Evolutionary conservation across 1,284 basidiomycete genomes (phyloP), one percentile per base, ranked within the genome.

Genomic region (Apiotrichum gracile): DNA sequence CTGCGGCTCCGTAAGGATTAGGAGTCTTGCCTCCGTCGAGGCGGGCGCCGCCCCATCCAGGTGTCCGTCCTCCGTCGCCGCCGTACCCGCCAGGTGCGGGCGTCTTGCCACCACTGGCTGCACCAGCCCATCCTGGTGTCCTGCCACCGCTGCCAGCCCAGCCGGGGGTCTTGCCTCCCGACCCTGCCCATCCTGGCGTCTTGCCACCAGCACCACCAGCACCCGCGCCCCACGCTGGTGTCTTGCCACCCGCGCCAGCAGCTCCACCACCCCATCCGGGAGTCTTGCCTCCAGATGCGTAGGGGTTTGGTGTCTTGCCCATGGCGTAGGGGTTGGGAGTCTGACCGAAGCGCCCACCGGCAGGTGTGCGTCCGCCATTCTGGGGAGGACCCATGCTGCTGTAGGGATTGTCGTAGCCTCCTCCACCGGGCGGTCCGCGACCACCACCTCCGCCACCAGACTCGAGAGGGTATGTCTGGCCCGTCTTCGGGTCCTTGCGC

Each of bases 321-420:
- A 75, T 55, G 16, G 75, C 78, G 61, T 84, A 84, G 6, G 85
- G 84, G 64, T 86, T 88, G 0, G 86, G 86, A 8, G 86, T 89
- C 51, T 82, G 81, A 19, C 83, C 69, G 35, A 66, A 73, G 75
- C 57, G 80, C 78, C 52, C 66, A 42, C 58, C 70, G 39, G 63
- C 51, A 50, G 73, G 68, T 35, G 68, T 65, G 55, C 68, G 53
- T 54, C 78, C 58, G 33, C 58, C 47, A 31, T 47, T 47, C 43
- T 34, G 37, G 16, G 42, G 47, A 19, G 41, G 41, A 29, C 44
- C 42, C 33, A 40, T 48, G 27, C 51, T 57, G 25, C 58, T 61
- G 57, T 74, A 72, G 9, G 70, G 68, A 47, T 67, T 69, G 55
- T 67, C 60, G 40, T 67, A 64, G 65, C 68, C 68, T 7, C 55